Conservation (phyloP, 306 rosid species). For the Argentina anserina region DNA sequence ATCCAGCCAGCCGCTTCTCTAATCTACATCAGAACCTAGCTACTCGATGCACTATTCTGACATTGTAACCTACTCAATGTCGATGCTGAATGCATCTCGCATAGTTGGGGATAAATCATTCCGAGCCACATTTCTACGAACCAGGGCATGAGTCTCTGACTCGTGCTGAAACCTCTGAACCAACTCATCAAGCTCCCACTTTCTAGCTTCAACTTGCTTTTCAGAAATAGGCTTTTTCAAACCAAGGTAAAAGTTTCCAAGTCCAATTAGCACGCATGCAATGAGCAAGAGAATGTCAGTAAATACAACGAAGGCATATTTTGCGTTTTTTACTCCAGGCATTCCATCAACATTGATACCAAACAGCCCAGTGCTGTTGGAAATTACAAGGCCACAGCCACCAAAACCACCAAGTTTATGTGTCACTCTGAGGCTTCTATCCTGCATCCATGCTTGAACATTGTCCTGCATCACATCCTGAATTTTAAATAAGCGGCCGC, state of each 20-base stretch:
- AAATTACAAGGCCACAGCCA: conserved; percentile 74
- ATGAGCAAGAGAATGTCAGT: conserved; percentile 48
- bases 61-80: conserved; percentile 22
- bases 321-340: conserved; percentile 59
- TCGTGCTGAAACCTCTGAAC: conserved; percentile 83
- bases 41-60: too few species aligned
- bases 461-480: conserved; percentile 97
- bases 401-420: conserved; percentile 80
- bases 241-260: conserved; percentile 70
- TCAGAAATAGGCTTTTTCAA: conserved; percentile 52
- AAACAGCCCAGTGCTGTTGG: conserved; percentile 75
- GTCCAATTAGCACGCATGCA: conserved; percentile 46
- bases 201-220: conserved; percentile 67
- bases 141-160: conserved; percentile 84
- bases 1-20: too few species aligned
- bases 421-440: conserved; percentile 81
- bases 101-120: conserved; percentile 69
- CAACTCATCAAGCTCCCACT: conserved; percentile 61
- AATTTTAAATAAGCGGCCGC: conserved; percentile 83
- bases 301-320: conserved; percentile 78
- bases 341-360: conserved; percentile 96
- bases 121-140: conserved; percentile 44
- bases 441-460: too few species aligned
- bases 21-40: too few species aligned
- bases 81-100: conserved; percentile 46